A percentile compares a stretch with the other conserved stretches of the same genome.
Conservation (phyloP, 2,329 filamentous ascomycete genomes). For the Ophiostoma tasmaniense region DNA sequence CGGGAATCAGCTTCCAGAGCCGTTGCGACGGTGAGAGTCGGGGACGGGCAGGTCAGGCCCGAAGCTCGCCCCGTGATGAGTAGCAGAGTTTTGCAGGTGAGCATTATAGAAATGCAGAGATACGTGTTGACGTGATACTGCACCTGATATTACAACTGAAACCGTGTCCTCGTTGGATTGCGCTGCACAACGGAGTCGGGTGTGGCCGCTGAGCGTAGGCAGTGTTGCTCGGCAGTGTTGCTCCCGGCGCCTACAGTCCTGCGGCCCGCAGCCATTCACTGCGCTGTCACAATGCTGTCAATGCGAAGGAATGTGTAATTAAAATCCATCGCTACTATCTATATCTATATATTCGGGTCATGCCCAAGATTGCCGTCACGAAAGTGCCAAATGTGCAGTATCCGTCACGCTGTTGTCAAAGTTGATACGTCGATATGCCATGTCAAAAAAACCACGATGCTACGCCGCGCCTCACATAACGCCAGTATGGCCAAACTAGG, state of each 20-base stretch:
- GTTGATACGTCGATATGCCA: not conserved
- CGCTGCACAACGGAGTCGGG: not conserved
- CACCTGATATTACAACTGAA: not conserved
- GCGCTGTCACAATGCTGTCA: not conserved
- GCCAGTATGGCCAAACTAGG: not conserved
- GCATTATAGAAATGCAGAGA: not conserved
- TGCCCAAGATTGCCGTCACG: not conserved
- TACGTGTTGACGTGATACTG: not conserved
- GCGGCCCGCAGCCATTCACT: not conserved
- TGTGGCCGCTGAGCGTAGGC: not conserved
- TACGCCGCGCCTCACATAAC: not conserved
- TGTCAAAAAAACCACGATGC: not conserved
- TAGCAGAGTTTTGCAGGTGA: not conserved
- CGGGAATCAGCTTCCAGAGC: not conserved
- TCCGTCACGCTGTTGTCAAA: not conserved
- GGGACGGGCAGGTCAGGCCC: not conserved
- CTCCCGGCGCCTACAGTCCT: not conserved
- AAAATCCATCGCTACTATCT: too few species aligned
- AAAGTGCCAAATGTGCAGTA: not conserved
- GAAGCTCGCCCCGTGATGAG: not conserved
- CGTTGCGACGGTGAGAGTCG: not conserved
- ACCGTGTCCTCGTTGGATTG: not conserved
- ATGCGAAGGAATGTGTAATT: not conserved
- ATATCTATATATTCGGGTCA: not conserved
- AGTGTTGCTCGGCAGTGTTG: not conserved